phyloP scores from a whole-genome alignment of 1,284 basidiomycete species.

The Trichosporon sp. region DNA sequence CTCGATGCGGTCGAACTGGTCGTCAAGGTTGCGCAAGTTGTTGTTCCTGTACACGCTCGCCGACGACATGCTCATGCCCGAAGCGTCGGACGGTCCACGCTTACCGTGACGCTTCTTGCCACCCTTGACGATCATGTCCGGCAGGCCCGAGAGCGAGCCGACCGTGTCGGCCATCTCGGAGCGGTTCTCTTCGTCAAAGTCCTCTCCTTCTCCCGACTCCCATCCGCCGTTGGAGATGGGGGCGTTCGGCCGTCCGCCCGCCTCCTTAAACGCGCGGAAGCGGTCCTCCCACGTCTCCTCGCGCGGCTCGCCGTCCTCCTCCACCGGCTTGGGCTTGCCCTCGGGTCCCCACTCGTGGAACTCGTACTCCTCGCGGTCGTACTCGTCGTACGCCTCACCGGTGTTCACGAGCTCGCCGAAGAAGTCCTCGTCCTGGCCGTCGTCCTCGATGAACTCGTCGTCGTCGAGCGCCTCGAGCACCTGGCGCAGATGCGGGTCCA shows the following conservation, averaged over 20 bases:
- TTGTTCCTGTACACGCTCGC: slow-evolving; percentile 94
- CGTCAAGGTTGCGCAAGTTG: slow-evolving; percentile 83
- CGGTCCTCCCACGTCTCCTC: slow-evolving; percentile 68
- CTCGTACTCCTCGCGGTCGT: slow-evolving; percentile 62
- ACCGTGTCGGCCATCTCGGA: slow-evolving; percentile 84
- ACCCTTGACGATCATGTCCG: slow-evolving; percentile 65
- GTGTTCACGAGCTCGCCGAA: slow-evolving; percentile 50
- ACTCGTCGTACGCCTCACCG: slow-evolving; percentile 65
- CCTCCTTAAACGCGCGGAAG: slow-evolving; percentile 73
- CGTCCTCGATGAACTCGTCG: slow-evolving; percentile 80
- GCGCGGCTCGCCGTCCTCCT: slow-evolving; percentile 41
- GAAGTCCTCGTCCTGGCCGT: slow-evolving; percentile 64
- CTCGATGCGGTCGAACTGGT: slow-evolving; percentile 84
- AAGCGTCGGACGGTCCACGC: slow-evolving; percentile 72
- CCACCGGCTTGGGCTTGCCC: slow-evolving; percentile 42
- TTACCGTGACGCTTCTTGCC: slow-evolving; percentile 71
- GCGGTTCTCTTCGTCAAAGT: slow-evolving; percentile 50
- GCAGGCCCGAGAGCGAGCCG: slow-evolving; percentile 66
- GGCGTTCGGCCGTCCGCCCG: slow-evolving; percentile 47
- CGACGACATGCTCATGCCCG: slow-evolving; percentile 94
- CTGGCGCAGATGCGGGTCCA: slow-evolving; percentile 95
- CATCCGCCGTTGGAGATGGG: slow-evolving; percentile 34
- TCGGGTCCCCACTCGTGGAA: slow-evolving; percentile 67
- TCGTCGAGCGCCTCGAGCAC: slow-evolving; percentile 93
- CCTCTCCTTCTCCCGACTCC: slow-evolving; percentile 32